Base-by-base conservation (phyloP, 257 asterid genomes). In the Penstemon davidsonii region DNA sequence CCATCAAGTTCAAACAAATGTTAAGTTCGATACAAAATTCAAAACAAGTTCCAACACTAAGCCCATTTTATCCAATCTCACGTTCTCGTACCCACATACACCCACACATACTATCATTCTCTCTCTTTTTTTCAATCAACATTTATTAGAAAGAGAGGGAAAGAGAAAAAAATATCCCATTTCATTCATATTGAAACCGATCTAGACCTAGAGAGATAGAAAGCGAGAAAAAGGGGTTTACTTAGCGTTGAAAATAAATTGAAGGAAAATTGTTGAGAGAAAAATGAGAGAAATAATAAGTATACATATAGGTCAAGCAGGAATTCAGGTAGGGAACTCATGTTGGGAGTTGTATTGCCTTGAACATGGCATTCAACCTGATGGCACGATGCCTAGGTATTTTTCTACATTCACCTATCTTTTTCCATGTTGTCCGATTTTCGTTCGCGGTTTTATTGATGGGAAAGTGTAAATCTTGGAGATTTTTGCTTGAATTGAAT, bases 301-400 rank as follows among this genome's bases (percentile, higher is more conserved):
- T 75, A 46, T 79, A 58, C 83, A 79, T 70, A 79, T 79, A 37
- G 83, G 83, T 36, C 84, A 79, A 47, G 84, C 84, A 4, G 84
- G 84, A 53, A 79, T 79, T 53, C 84, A 79, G 72, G 80, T 79
- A 7, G 84, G 84, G 4, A 79, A 79, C 75, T 79, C 84, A 1
- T 79, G 84, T 63, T 79, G 84, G 84, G 84, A 79, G 78, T 81
- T 79, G 53, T 79, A 75, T 71, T 79, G 83, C 80, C 83, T 75
- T 11, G 83, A 79, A 61, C 83, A 79, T 71, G 83, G 83, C 63
- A 79, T 79, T 46, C 80, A 71, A 64, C 80, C 83, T 42, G 83
- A 79, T 64, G 84, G 84, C 55, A 75, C 68, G 78, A 79, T 79
- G 84, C 84, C 83, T 15, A 79, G 83, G 83, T 79, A 36, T 40